These are phyloP conservation scores for Stentor coeruleus DNA, from an alignment of 73 alveolate genomes.

Conservation along the genomic window DNA sequence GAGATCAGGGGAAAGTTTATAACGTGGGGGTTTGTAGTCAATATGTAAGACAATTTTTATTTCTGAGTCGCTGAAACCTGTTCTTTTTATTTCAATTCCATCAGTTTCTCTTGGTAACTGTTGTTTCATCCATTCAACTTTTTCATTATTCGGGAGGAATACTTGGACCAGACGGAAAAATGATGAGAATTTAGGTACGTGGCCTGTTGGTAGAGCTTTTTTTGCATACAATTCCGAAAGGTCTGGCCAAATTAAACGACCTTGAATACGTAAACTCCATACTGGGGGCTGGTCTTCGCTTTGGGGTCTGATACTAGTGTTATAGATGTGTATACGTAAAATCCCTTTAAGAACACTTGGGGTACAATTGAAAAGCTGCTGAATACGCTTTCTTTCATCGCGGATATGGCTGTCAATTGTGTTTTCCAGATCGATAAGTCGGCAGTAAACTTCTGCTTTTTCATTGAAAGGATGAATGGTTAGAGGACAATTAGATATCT, in stretches of 20 bases:
- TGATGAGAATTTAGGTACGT: constrained; percentile 17
- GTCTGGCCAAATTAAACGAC: constrained; percentile 13
- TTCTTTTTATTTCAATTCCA: constrained; percentile 21
- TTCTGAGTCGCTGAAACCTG: constrained; percentile 4
- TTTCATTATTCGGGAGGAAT: constrained; percentile 7
- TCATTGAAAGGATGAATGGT: background rate
- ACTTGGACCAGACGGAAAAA: constrained; percentile 13
- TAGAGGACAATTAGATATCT: background rate
- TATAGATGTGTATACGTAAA: constrained; percentile 11
- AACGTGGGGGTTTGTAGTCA: constrained; percentile 18
- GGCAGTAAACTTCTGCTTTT: background rate
- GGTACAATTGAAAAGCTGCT: background rate
- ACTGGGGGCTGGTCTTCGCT: background rate
- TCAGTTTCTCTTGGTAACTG: constrained; percentile 24
- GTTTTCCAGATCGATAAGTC: constrained; percentile 15
- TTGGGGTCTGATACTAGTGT: constrained; percentile 8
- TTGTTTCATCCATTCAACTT: constrained; percentile 9
- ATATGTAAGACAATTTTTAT: constrained; percentile 8
- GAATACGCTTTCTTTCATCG: constrained; percentile 1
- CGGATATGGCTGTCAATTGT: background rate
- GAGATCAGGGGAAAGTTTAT: constrained; percentile 19
- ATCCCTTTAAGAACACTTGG: constrained; percentile 9
- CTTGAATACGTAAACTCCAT: constrained; percentile 17
- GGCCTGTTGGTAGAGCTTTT: constrained; percentile 11
- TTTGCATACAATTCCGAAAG: background rate